These are phyloP conservation scores for Giardia duodenalis DNA, from an alignment of 208 protist genomes.

Conservation along the genomic window DNA sequence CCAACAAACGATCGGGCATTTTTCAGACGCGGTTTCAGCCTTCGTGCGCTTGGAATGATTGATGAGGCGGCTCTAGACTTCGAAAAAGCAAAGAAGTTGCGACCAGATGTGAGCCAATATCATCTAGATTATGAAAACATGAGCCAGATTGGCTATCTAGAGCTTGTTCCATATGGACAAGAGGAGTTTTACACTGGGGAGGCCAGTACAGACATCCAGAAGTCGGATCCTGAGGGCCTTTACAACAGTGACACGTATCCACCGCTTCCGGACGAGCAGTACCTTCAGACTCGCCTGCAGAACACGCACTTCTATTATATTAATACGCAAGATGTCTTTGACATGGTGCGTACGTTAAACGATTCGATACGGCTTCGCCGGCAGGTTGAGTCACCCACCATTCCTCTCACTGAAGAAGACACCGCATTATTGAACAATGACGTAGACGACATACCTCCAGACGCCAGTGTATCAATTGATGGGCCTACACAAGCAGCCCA, in stretches of 20 bases:
- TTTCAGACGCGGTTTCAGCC: constrained; percentile 1
- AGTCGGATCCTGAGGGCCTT: neutral
- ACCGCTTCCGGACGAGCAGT: neutral
- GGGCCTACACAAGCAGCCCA: too few relatives aligned
- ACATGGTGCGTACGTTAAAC: neutral
- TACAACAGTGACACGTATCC: neutral
- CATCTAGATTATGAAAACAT: neutral
- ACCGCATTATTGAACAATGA: too few relatives aligned
- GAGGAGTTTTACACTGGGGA: constrained; percentile 3
- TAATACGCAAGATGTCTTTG: neutral
- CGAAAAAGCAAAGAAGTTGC: neutral
- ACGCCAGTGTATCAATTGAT: too few relatives aligned
- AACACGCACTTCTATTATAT: neutral
- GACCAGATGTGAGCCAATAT: neutral
- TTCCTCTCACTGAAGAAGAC: neutral
- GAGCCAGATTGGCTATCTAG: neutral
- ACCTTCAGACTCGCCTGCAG: neutral
- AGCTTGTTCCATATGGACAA: neutral
- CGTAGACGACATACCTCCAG: too few relatives aligned
- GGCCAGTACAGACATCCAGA: neutral
- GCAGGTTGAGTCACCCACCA: neutral
- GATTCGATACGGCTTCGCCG: neutral
- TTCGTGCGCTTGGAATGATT: neutral
- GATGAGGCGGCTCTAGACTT: constrained; percentile 18
- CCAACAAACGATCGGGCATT: constrained; percentile 1